phyloP scores from a whole-genome alignment of 495 filamentous ascomycete genomes.

The Trypethelium eluteriae region DNA sequence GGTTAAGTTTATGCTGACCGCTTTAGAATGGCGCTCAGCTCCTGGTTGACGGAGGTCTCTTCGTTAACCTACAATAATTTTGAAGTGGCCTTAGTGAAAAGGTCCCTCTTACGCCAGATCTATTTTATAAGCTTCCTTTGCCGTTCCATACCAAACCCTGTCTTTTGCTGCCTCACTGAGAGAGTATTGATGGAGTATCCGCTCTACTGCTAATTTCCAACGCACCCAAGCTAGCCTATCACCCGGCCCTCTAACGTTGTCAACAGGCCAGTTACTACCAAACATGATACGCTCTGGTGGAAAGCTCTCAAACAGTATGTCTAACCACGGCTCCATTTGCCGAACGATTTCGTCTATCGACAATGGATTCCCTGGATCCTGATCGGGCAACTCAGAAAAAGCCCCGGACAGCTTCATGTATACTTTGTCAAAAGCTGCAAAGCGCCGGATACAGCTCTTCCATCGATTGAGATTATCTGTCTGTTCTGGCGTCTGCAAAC shows the following conservation, averaged over 20 bases:
- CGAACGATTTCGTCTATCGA: constrained; percentile 39
- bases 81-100: not conserved
- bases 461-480: constrained; percentile 31
- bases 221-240: constrained; percentile 44
- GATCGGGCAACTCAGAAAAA: constrained; percentile 62
- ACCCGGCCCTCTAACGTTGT: constrained; percentile 56
- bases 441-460: constrained; percentile 44
- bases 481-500: constrained; percentile 43
- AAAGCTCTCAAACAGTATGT: constrained; percentile 59
- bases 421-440: constrained; percentile 34
- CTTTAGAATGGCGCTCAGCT: constrained; percentile 68
- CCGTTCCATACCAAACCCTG: constrained; percentile 62
- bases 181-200: constrained; percentile 49
- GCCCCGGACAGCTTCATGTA: constrained; percentile 87
- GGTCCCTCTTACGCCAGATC: not conserved
- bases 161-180: constrained; percentile 51
- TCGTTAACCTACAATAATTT: constrained; percentile 56
- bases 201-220: constrained; percentile 54
- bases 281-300: constrained; percentile 70
- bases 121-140: constrained; percentile 36
- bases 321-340: constrained; percentile 54
- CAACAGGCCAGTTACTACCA: constrained; percentile 85
- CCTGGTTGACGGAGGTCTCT: constrained; percentile 75
- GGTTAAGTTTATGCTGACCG: constrained; percentile 4
- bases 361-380: constrained; percentile 31